These are phyloP conservation scores for Chloranthus sessilifolius DNA, from an alignment of 164 flowering plant species.

Conservation along the genomic window DNA sequence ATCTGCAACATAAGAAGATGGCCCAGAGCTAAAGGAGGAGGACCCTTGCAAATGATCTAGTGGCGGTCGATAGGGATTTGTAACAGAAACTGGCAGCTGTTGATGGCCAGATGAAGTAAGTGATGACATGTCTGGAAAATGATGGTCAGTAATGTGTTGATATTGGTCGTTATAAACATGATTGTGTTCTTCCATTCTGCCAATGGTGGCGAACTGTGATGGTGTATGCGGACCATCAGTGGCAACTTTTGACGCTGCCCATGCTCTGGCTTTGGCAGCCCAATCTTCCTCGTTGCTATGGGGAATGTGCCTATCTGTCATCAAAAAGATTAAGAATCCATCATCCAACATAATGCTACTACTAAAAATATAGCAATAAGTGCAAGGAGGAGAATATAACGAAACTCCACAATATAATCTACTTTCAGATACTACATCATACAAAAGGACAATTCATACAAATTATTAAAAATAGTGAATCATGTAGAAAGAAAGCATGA, in stretches of 20 bases:
- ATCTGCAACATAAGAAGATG: slow-evolving; percentile 41
- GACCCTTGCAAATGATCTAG: slow-evolving; percentile 31
- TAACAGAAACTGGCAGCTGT: slow-evolving; percentile 34
- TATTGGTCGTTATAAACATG: slow-evolving; percentile 44
- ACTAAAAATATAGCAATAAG: background rate
- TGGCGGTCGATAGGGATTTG: slow-evolving; percentile 26
- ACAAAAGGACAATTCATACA: too few relatives aligned
- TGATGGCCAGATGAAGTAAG: slow-evolving; percentile 43
- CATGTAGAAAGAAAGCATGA: too few relatives aligned
- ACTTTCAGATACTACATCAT: background rate
- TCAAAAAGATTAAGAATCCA: slow-evolving; percentile 1
- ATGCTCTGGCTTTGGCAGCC: slow-evolving; percentile 92
- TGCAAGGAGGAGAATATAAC: background rate
- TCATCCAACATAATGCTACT: background rate
- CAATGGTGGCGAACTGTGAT: slow-evolving; percentile 31
- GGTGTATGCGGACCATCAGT: slow-evolving; percentile 58
- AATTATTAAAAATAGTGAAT: too few relatives aligned
- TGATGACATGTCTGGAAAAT: slow-evolving; percentile 35
- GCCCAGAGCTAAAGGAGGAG: slow-evolving; percentile 29
- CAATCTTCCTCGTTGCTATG: slow-evolving; percentile 76
- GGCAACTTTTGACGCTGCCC: slow-evolving; percentile 79
- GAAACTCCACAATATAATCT: too few relatives aligned
- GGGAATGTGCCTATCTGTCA: slow-evolving; percentile 27
- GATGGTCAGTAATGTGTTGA: slow-evolving; percentile 40
- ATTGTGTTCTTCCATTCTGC: slow-evolving; percentile 45